These are phyloP conservation scores for Brassica rapa DNA, from an alignment of 345 rosid genomes.

Conservation along the genomic window DNA sequence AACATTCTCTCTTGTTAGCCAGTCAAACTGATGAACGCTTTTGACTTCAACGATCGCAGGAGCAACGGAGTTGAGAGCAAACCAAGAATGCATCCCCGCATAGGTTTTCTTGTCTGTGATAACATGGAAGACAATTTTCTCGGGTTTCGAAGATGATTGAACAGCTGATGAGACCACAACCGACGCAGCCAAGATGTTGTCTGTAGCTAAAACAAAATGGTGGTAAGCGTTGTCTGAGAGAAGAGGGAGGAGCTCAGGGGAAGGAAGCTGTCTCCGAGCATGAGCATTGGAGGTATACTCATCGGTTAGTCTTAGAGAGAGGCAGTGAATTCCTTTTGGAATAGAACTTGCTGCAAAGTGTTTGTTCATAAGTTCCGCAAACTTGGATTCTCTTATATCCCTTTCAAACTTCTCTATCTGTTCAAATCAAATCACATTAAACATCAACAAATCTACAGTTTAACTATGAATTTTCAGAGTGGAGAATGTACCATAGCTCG, in stretches of 20 bases:
- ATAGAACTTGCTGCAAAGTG: slow-evolving; percentile 99
- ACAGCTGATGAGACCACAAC: slow-evolving; percentile 92
- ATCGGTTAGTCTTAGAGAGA: slow-evolving; percentile 90
- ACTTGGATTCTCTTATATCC: slow-evolving; percentile 87
- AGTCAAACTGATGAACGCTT: slow-evolving; percentile 97
- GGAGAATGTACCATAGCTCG: slow-evolving; percentile 77
- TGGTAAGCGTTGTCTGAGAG: slow-evolving; percentile 88
- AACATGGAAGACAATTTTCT: slow-evolving; percentile 91
- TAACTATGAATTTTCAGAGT: not conserved
- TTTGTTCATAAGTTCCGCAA: slow-evolving; percentile 94
- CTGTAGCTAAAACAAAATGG: slow-evolving; percentile 89
- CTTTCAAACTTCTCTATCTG: slow-evolving; percentile 87
- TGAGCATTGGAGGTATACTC: slow-evolving; percentile 98
- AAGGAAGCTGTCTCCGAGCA: slow-evolving; percentile 96
- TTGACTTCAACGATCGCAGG: slow-evolving; percentile 96
- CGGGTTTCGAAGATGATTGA: slow-evolving; percentile 80
- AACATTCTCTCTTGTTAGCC: slow-evolving; percentile 97
- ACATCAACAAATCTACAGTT: not conserved
- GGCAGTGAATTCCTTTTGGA: slow-evolving; percentile 97
- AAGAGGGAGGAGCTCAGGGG: slow-evolving; percentile 93
- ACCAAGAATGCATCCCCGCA: slow-evolving; percentile 99
- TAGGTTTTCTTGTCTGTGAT: slow-evolving; percentile 99
- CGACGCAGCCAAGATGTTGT: slow-evolving; percentile 97
- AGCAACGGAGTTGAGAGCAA: slow-evolving; percentile 78
- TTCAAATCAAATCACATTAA: slow-evolving; percentile 11